Evolutionary conservation across 2,329 filamentous ascomycete species (phyloP), one percentile per base, ranked within the genome.

Genomic region (Nigrospora oryzae): DNA sequence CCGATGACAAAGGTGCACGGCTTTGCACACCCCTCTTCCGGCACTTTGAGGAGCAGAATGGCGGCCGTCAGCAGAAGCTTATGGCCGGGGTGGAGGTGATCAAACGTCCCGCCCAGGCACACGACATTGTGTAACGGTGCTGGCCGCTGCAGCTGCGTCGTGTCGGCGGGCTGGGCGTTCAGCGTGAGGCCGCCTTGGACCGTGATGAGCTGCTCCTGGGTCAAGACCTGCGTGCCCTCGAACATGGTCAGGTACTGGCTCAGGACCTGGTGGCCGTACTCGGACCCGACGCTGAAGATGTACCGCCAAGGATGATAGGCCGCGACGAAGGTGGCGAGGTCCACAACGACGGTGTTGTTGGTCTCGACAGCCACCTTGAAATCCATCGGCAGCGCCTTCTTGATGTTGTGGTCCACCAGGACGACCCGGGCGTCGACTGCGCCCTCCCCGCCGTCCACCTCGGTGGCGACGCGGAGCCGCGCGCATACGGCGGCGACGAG

Each of bases 31-130:
- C 58, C 54, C 31, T 64, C 56, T 36, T 65, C 53, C 0, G 71
- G 69, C 1, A 77, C 71, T 47, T 79, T 77, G 46, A 86, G 73
- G 14, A 89, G 74, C 45, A 96, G 77, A 0, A 83, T 79, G 0
- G 86, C 87, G 49, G 90, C 90, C n/a, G 90, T 89, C 16, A 98
- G 77, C 16, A 98, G 77, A n/a, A 97, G 74, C 66, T 97, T 98
- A 69, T 98, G 93, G 6, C 93, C 93, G 4, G 87, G 83, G 61
- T 98, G 93, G 17, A 98, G 76, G 64, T 97, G 89, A 63, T 98
- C 93, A 65, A 97, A 98, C 0, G 93, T 98, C 11, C 93, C 93
- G 30, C 91, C 93, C 12, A 97, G 79, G 43, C 84, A 87, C 41
- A 94, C 84, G 13, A 79, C 75, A 47, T 71, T 66, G 61, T 86